phyloP scores from a whole-genome alignment of 2,329 filamentous ascomycete genomes.

The Achaetomium macrosporum region DNA sequence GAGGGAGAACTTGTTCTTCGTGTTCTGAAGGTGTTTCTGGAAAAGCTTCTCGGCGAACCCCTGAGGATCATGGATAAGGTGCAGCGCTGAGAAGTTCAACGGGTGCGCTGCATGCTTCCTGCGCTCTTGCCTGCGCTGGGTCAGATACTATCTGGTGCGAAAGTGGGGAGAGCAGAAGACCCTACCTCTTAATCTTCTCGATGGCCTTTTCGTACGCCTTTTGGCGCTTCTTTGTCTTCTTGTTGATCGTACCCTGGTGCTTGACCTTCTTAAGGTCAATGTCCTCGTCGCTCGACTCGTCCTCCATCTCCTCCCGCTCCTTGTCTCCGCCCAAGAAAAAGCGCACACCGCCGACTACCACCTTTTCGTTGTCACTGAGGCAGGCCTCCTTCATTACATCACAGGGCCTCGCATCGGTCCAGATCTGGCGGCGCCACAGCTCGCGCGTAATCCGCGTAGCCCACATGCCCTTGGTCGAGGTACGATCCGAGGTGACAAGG shows the following conservation, averaged over 20 bases:
- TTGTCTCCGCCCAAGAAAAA: slow-evolving; percentile 97
- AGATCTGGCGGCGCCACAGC: slow-evolving; percentile 93
- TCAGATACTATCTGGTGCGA: background rate
- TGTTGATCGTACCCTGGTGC: slow-evolving; percentile 87
- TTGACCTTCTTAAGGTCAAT: slow-evolving; percentile 75
- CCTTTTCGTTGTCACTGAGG: slow-evolving; percentile 87
- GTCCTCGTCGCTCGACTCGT: slow-evolving; percentile 81
- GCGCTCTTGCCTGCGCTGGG: slow-evolving; percentile 57
- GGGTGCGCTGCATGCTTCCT: slow-evolving; percentile 84
- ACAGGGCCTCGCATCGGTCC: slow-evolving; percentile 92
- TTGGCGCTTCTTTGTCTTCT: slow-evolving; percentile 86
- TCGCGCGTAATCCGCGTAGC: slow-evolving; percentile 92
- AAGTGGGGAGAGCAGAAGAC: no score
- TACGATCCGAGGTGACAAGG: slow-evolving; percentile 76
- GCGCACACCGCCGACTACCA: slow-evolving; percentile 76
- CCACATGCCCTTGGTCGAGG: slow-evolving; percentile 86
- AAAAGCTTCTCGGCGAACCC: slow-evolving; percentile 88
- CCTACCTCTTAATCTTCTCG: slow-evolving; percentile 60
- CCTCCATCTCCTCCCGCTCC: slow-evolving; percentile 86
- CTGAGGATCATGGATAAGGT: slow-evolving; percentile 90
- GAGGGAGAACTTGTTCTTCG: slow-evolving; percentile 75
- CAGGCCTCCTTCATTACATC: slow-evolving; percentile 96
- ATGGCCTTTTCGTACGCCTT: slow-evolving; percentile 75
- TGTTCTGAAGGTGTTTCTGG: slow-evolving; percentile 81
- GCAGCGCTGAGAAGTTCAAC: slow-evolving; percentile 92